A percentile compares a stretch with the other conserved stretches of the same genome.
Conservation (phyloP, 2,329 filamentous ascomycete species). For the Epichloe typhina region DNA sequence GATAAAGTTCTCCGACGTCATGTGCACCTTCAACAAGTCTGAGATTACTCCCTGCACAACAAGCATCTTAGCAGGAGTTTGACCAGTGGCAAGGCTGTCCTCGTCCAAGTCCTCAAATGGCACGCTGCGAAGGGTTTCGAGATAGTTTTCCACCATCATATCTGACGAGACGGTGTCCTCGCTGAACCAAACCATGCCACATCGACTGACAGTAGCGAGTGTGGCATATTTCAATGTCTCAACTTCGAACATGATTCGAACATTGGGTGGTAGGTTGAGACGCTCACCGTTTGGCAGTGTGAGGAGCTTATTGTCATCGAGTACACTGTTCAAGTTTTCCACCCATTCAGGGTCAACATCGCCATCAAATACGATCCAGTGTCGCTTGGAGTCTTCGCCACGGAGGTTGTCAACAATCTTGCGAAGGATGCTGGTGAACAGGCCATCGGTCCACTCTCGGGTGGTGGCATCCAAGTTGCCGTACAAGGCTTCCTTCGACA, state of each 20-base stretch:
- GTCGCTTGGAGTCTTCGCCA: slow-evolving; percentile 89
- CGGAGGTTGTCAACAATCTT: slow-evolving; percentile 98
- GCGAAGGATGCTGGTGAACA: slow-evolving; percentile 93
- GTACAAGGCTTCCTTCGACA: slow-evolving; percentile 97
- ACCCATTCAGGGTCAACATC: slow-evolving; percentile 99
- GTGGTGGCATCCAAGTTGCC: slow-evolving; percentile 94
- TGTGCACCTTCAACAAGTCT: slow-evolving; percentile 59
- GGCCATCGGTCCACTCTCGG: slow-evolving; percentile 94
- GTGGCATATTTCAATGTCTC: slow-evolving; percentile 96
- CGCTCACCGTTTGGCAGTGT: slow-evolving; percentile 96
- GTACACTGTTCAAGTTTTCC: slow-evolving; percentile 97
- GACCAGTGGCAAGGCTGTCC: slow-evolving; percentile 64
- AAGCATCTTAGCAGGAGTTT: slow-evolving; percentile 65
- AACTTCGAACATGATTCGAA: slow-evolving; percentile 99
- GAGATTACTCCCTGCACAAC: slow-evolving; percentile 69
- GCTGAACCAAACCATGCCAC: slow-evolving; percentile 99
- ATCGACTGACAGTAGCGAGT: slow-evolving; percentile 95
- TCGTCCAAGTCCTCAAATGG: slow-evolving; percentile 94
- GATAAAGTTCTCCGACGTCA: slow-evolving; percentile 72
- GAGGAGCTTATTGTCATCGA: slow-evolving; percentile 97
- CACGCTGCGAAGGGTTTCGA: slow-evolving; percentile 67
- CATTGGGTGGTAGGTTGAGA: slow-evolving; percentile 84
- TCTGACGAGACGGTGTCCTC: slow-evolving; percentile 87
- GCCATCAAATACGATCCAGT: slow-evolving; percentile 99
- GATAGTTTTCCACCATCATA: slow-evolving; percentile 89